Evolutionary conservation across 2,329 filamentous ascomycete genomes (phyloP).

Genomic region (Aureobasidium sp.): DNA sequence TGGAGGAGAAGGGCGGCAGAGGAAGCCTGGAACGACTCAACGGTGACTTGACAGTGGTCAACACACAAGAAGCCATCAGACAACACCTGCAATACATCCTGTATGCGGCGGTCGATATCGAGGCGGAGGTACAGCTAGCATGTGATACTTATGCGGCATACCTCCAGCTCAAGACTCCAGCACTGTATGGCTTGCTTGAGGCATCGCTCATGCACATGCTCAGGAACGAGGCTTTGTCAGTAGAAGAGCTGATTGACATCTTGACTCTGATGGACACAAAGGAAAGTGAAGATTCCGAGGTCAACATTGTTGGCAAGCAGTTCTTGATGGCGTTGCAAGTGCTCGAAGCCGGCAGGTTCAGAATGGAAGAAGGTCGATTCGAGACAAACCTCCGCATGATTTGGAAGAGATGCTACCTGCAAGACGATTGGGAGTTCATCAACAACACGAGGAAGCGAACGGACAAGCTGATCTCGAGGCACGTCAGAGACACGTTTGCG

Average conservation of each 20-base stretch:
- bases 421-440: constrained; percentile 74
- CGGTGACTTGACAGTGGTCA: constrained; percentile 57
- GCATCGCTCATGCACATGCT: constrained; percentile 62
- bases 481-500: constrained; percentile 35
- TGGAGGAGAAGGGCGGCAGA: constrained; percentile 24
- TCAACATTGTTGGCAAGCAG: constrained; percentile 49
- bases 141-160: constrained; percentile 14
- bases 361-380: constrained; percentile 45
- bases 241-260: constrained; percentile 57
- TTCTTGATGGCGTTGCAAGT: constrained; percentile 66
- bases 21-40: constrained; percentile 27
- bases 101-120: constrained; percentile 65
- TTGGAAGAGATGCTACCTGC: constrained; percentile 79
- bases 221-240: constrained; percentile 56
- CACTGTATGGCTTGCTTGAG: constrained; percentile 62
- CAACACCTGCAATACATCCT: constrained; percentile 60
- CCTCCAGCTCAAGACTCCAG: constrained; percentile 43
- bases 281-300: constrained; percentile 31
- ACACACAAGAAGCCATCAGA: constrained; percentile 72
- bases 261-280: constrained; percentile 67
- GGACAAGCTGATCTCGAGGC: constrained; percentile 56
- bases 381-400: constrained; percentile 54
- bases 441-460: constrained; percentile 69
- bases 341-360: constrained; percentile 44
- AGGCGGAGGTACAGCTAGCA: constrained; percentile 67